These are phyloP conservation scores for Penicillium pancosmium DNA, from an alignment of 495 filamentous ascomycete genomes.

Conservation along the genomic window DNA sequence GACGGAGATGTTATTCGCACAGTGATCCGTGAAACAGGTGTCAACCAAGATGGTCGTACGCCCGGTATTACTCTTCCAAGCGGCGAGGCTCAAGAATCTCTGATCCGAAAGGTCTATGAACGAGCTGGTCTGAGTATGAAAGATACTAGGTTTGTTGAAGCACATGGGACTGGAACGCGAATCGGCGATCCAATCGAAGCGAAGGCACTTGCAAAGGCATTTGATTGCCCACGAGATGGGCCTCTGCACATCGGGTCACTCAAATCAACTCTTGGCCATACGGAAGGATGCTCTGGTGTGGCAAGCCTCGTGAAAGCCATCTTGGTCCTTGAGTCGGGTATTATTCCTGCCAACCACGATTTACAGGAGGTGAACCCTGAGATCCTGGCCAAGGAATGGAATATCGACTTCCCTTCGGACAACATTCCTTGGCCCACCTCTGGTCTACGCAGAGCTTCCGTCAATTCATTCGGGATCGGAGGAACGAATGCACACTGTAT, in stretches of 20 bases:
- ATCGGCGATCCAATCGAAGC: slow-evolving; percentile 56
- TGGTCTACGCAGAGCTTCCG: slow-evolving; percentile 51
- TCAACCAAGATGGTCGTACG: slow-evolving; percentile 58
- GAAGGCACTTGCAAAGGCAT: slow-evolving; percentile 46
- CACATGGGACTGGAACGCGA: slow-evolving; percentile 52
- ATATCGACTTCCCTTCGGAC: slow-evolving; percentile 20
- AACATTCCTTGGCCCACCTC: slow-evolving; percentile 21
- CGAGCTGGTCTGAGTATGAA: slow-evolving; percentile 35
- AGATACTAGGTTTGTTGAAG: slow-evolving; percentile 48
- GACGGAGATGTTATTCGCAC: slow-evolving; percentile 50
- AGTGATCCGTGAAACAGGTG: slow-evolving; percentile 33
- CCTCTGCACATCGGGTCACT: slow-evolving; percentile 38
- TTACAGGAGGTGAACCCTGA: slow-evolving; percentile 40
- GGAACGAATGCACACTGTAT: slow-evolving; percentile 66
- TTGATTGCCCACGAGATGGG: slow-evolving; percentile 21
- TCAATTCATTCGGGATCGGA: slow-evolving; percentile 65
- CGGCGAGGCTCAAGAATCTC: slow-evolving; percentile 34
- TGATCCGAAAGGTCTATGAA: slow-evolving; percentile 48
- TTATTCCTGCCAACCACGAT: slow-evolving; percentile 39
- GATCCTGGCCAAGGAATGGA: slow-evolving; percentile 19
- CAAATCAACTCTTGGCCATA: slow-evolving; percentile 50
- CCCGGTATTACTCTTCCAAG: slow-evolving; percentile 46
- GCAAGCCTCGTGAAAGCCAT: slow-evolving; percentile 45
- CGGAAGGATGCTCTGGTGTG: slow-evolving; percentile 49
- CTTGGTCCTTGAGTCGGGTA: slow-evolving; percentile 40